Conservation (phyloP, 768 basidiomycete genomes). For the Kwoniella heveanensis region DNA sequence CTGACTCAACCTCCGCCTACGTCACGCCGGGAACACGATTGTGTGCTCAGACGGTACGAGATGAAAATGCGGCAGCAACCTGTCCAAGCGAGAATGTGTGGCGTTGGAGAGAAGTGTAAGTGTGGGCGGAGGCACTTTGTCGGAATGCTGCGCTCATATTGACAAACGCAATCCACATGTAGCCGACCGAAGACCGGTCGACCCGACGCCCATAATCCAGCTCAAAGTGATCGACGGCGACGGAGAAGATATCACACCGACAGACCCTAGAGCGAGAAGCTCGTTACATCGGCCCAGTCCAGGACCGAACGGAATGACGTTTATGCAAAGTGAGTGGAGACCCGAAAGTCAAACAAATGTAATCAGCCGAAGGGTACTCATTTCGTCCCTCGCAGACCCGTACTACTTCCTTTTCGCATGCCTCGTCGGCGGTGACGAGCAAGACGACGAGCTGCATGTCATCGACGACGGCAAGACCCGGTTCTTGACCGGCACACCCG, state of each 20-base stretch:
- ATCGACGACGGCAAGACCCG: slow-evolving; percentile 87
- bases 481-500: slow-evolving; percentile 76
- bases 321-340: slow-evolving; percentile 51
- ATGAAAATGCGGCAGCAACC: slow-evolving; percentile 86
- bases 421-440: slow-evolving; percentile 74
- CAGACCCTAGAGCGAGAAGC: slow-evolving; percentile 16
- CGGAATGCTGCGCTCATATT: no score
- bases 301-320: slow-evolving; percentile 36
- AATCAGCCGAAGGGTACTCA: no score
- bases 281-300: slow-evolving; percentile 26
- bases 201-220: slow-evolving; percentile 96
- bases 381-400: slow-evolving; percentile 65
- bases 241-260: slow-evolving; percentile 30
- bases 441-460: slow-evolving; percentile 83
- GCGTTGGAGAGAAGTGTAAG: slow-evolving; percentile 66
- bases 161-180: no score
- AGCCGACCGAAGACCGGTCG: slow-evolving; percentile 94
- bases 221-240: slow-evolving; percentile 75
- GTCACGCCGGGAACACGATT: slow-evolving; percentile 28
- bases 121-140: no score
- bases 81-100: slow-evolving; percentile 64
- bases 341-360: slow-evolving; percentile 29
- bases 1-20: neutral
- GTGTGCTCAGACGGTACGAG: slow-evolving; percentile 71
- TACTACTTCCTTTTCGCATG: slow-evolving; percentile 95